phyloP scores from a whole-genome alignment of 352 stramenopile genomes.

The Hyaloperonospora brassicae region DNA sequence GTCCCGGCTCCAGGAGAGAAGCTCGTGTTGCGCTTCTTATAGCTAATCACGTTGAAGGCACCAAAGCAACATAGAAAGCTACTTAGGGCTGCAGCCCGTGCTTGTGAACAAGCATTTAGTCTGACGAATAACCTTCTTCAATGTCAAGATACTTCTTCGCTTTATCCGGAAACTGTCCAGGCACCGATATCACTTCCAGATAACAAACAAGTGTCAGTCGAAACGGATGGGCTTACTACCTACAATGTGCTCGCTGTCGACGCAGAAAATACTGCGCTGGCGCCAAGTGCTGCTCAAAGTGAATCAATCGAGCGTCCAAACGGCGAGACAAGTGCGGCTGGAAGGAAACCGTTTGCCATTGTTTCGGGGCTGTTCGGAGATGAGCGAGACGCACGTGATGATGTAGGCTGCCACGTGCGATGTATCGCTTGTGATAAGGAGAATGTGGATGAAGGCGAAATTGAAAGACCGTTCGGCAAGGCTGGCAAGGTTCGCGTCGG shows the following conservation, averaged over 20 bases:
- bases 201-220: background rate
- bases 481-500: conserved; percentile 61
- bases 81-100: background rate
- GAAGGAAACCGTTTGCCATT: conserved; percentile 60
- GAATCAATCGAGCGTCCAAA: conserved; percentile 59
- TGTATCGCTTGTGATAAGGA: conserved; percentile 4
- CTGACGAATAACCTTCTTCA: conserved; percentile 15
- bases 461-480: conserved; percentile 74
- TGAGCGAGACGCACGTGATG: conserved; percentile 32
- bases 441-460: conserved; percentile 29
- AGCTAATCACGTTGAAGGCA: conserved; percentile 36
- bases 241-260: background rate
- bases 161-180: conserved; percentile 44
- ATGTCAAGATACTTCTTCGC: conserved; percentile 33
- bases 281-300: background rate
- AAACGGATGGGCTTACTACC: conserved; percentile 4
- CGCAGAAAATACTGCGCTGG: background rate
- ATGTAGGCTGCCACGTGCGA: conserved; percentile 20
- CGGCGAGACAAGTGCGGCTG: conserved; percentile 52
- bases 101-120: conserved; percentile 2
- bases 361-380: conserved; percentile 46
- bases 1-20: conserved; percentile 32
- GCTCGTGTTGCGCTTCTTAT: conserved; percentile 55
- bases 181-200: background rate
- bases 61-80: conserved; percentile 24